Evolutionary conservation across 2,329 filamentous ascomycete species (phyloP).

Genomic region (Talaromyces sp.): DNA sequence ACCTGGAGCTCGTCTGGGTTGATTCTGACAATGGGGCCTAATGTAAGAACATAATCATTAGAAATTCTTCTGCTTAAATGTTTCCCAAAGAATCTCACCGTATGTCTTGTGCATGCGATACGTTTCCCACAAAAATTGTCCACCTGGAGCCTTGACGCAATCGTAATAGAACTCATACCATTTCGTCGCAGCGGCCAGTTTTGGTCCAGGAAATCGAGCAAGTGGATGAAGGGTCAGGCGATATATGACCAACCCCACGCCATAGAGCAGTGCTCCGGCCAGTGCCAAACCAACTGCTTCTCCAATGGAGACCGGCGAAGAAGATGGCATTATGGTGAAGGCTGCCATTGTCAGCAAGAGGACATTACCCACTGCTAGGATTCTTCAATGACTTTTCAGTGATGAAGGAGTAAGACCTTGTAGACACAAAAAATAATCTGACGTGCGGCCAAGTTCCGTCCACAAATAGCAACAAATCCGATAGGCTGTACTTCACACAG

Average conservation of each 20-base stretch:
- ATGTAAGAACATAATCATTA: not conserved
- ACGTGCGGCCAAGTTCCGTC: no score
- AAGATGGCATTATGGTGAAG: no score
- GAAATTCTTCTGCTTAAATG: not conserved
- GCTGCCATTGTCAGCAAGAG: no score
- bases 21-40: not conserved
- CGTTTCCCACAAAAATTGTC: slow-evolving; percentile 3
- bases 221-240: slow-evolving; percentile 16
- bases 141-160: slow-evolving; percentile 14
- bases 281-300: no score
- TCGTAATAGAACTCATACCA: slow-evolving; percentile 23
- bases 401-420: no score
- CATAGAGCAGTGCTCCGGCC: not conserved
- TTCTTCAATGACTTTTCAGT: no score
- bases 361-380: no score
- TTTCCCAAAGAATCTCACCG: not conserved
- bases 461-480: no score
- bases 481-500: no score
- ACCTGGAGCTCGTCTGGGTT: not conserved
- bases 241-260: not conserved
- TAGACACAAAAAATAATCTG: no score
- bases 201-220: slow-evolving; percentile 21
- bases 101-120: slow-evolving; percentile 1
- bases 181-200: slow-evolving; percentile 20
- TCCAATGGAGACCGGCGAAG: no score